Base-by-base conservation (phyloP, 495 filamentous ascomycete genomes). In the Cairneyella variabilis region DNA sequence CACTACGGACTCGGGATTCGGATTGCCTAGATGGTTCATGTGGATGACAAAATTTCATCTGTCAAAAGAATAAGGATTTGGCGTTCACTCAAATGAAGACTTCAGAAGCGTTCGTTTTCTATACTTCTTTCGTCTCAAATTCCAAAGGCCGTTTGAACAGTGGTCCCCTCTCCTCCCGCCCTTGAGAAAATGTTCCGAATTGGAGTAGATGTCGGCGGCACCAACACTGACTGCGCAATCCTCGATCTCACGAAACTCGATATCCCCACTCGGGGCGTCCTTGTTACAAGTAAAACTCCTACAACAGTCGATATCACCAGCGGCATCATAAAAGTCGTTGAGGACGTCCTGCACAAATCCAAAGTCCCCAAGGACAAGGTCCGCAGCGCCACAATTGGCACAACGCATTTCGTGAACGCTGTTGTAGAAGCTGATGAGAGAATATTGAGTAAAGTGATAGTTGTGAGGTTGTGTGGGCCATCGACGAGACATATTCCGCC, bases 401-500 rank as follows among this genome's bases (percentile, higher is more conserved):
- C 44, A 3, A 48, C 44, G 5, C 70, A 74, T 53, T 77, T 77
- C 57, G 68, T 77, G 32, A 77, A 77, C 58, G 73, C 75, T 4
- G 70, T 77, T 12, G 64, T 72, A 10, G 66, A 75, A 57, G 54
- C 57, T 30, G 72, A 78, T 65, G 53, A n/a, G n/a, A n/a, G n/a
- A n/a, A n/a, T n/a, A n/a, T n/a, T n/a, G n/a, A n/a, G n/a, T n/a
- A n/a, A n/a, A n/a, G n/a, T n/a, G n/a, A n/a, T n/a, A n/a, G n/a
- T n/a, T n/a, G n/a, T n/a, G n/a, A n/a, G n/a, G n/a, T n/a, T n/a
- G n/a, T n/a, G n/a, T n/a, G n/a, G n/a, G n/a, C n/a, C n/a, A n/a
- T n/a, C n/a, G n/a, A n/a, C n/a, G 7, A 77, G 74, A 49, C 72
- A 83, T 53, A 70, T 72, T 1, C 76, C 75, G 14, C 80, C 81